Conservation (phyloP, 352 stramenopile genomes). For the Pythium utonaiense region DNA sequence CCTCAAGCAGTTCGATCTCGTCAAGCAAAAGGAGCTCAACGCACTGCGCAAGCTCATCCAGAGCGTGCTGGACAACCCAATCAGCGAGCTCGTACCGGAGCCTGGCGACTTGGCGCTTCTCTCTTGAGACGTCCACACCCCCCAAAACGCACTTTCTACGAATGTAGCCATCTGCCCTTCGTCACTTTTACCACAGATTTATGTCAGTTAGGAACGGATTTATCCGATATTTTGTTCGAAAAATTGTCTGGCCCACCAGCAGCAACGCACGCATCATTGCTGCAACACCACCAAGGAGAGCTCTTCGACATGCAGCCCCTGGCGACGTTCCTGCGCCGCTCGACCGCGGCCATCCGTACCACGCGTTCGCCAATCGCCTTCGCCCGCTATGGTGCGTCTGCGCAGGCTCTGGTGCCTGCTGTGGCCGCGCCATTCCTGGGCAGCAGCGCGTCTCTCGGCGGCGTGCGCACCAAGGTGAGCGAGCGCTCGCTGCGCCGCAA, state of each 20-base stretch:
- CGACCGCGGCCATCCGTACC: conserved; percentile 2
- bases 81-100: conserved; percentile 1
- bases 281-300: conserved; percentile 2
- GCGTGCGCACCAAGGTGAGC: conserved; percentile 66
- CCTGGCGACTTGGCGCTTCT: background rate
- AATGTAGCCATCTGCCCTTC: conserved; percentile 11
- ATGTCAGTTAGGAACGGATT: background rate
- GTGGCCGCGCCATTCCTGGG: conserved; percentile 9
- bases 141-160: too few species aligned
- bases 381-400: background rate
- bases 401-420: conserved; percentile 4
- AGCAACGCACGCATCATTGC: too few species aligned
- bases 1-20: conserved; percentile 89
- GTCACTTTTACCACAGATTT: background rate
- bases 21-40: conserved; percentile 93
- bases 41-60: conserved; percentile 92
- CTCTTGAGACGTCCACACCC: background rate
- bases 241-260: conserved; percentile 14
- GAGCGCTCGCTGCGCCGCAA: conserved; percentile 66
- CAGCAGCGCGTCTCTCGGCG: conserved; percentile 6
- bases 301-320: conserved; percentile 9
- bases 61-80: conserved; percentile 13
- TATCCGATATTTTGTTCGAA: background rate
- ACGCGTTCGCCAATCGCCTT: conserved; percentile 5
- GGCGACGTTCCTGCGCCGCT: conserved; percentile 20